Evolutionary conservation across 768 basidiomycete species (phyloP), one percentile per base, ranked within the genome.

Genomic region (Kwoniella pini): DNA sequence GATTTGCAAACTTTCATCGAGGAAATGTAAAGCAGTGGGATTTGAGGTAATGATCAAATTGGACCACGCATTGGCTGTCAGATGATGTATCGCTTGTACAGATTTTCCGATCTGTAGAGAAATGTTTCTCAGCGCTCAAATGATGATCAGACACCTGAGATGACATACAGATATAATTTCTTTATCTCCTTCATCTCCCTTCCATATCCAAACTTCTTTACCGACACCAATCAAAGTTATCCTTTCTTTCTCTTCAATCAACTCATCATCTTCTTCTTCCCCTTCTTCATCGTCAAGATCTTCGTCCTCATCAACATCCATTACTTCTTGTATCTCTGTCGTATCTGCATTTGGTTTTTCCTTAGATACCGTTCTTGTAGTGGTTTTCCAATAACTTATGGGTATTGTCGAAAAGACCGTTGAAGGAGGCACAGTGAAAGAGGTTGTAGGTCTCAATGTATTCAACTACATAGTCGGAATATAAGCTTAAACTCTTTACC

Each of bases 381-480:
- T 36, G 7, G 45, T 51, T n/a, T 22, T 31, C 43, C 52, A 61
- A 43, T 64, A 76, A 50, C 71, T 70, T 54, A 77, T 60, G 6
- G 77, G 71, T 17, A 55, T 38, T 1, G 74, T 67, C 6, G 64
- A 55, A 59, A 78, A 78, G 1, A 63, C 33, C 6, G 75, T 76
- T 0, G 66, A 63, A 0, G 75, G 77, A 1, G 73, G 71, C 1
- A 76, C 75, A 11, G 77, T 74, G 65, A 71, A 78, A 2, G 74
- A 74, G 7, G 73, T 72, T 24, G 69, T 75, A 1, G 77, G 75
- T 52, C 71, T 57, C 7, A 75, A 44, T 9, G 74, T 72, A 15
- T 48, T 56, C 24, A 75, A 57, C 74, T 75, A 30, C n/a, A 51
- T 11, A 50, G 24, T 42, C 36, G n/a, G 46, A 42, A 24, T 13